These are phyloP conservation scores for Neobulgaria alba DNA, from an alignment of 2,329 filamentous ascomycete genomes.

Conservation along the genomic window DNA sequence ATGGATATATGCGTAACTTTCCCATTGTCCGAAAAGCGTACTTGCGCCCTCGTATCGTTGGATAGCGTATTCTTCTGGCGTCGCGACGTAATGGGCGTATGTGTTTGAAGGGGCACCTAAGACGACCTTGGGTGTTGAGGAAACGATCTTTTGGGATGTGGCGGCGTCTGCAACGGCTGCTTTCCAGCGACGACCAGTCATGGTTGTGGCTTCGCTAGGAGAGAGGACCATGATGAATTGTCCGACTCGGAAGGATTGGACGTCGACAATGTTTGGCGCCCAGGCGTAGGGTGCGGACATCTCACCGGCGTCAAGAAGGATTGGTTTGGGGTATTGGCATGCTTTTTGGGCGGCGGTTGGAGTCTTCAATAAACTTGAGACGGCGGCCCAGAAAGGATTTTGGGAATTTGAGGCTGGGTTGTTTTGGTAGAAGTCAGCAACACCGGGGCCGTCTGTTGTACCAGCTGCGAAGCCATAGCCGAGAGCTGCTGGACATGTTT, in stretches of 20 bases:
- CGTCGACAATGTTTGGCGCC: slow-evolving; percentile 84
- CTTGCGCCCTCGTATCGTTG: slow-evolving; percentile 91
- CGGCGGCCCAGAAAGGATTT: slow-evolving; percentile 62
- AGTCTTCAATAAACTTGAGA: slow-evolving; percentile 60
- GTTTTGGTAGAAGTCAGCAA: slow-evolving; percentile 87
- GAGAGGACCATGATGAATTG: slow-evolving; percentile 77
- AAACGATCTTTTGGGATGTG: slow-evolving; percentile 11
- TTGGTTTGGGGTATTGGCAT: slow-evolving; percentile 67
- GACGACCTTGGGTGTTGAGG: slow-evolving; percentile 59
- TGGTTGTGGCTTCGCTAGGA: slow-evolving; percentile 82
- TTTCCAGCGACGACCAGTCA: slow-evolving; percentile 84
- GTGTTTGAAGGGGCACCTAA: slow-evolving; percentile 83
- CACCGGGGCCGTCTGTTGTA: slow-evolving; percentile 82
- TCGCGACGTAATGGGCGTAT: slow-evolving; percentile 70
- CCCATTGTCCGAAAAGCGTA: slow-evolving; percentile 76
- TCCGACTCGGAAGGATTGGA: slow-evolving; percentile 77
- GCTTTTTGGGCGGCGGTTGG: slow-evolving; percentile 45
- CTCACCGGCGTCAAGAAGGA: slow-evolving; percentile 81
- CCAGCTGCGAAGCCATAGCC: slow-evolving; percentile 89
- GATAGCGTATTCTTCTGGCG: slow-evolving; percentile 69
- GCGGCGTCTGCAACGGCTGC: slow-evolving; percentile 45
- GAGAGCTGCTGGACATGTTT: slow-evolving; percentile 76
- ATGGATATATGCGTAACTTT: slow-evolving; percentile 79
- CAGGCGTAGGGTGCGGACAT: slow-evolving; percentile 68
- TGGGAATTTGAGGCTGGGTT: slow-evolving; percentile 58